phyloP scores from a whole-genome alignment of 139 green algal species.

The Auxenochlorella pyrenoidosa region DNA sequence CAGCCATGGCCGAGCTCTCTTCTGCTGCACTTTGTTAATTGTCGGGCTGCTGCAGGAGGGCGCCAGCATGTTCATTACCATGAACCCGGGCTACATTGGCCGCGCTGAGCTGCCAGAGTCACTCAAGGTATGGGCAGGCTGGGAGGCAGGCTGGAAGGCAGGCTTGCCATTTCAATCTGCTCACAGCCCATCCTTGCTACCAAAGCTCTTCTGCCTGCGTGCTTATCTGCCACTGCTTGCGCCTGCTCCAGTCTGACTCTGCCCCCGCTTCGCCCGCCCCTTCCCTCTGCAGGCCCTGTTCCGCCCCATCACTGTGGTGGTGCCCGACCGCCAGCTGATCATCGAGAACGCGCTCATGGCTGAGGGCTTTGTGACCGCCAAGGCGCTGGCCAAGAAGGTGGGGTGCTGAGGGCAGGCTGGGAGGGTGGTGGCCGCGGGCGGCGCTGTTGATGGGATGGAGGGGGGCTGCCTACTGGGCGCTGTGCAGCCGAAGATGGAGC shows the following conservation, averaged over 20 bases:
- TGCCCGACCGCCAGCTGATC: constrained; percentile 90
- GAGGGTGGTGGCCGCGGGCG: too few relatives aligned
- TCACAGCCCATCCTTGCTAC: too few relatives aligned
- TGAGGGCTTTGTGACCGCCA: constrained; percentile 86
- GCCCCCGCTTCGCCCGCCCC: not conserved
- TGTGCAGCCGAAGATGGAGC: too few relatives aligned
- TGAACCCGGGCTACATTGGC: constrained; percentile 93
- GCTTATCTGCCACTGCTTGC: not conserved
- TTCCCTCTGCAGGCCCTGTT: constrained; percentile 69
- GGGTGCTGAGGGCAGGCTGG: too few relatives aligned
- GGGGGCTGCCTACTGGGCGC: too few relatives aligned
- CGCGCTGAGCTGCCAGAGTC: constrained; percentile 91
- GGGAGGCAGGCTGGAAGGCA: not conserved
- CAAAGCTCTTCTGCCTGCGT: too few relatives aligned
- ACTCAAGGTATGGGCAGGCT: constrained; percentile 67
- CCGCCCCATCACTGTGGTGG: constrained; percentile 88
- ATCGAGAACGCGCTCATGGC: constrained; percentile 96
- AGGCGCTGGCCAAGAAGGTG: constrained; percentile 78
- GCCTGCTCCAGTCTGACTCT: too few relatives aligned
- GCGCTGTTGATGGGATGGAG: too few relatives aligned
- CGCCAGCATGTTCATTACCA: constrained; percentile 94
- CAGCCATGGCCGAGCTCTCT: too few relatives aligned
- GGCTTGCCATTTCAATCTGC: too few relatives aligned
- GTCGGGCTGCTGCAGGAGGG: constrained; percentile 39
- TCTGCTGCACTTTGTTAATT: not conserved